A percentile compares a stretch with the other conserved stretches of the same genome.
Evolutionary conservation across 2,329 filamentous ascomycete species (phyloP).

Genomic region (Harringtonia lauricola): DNA sequence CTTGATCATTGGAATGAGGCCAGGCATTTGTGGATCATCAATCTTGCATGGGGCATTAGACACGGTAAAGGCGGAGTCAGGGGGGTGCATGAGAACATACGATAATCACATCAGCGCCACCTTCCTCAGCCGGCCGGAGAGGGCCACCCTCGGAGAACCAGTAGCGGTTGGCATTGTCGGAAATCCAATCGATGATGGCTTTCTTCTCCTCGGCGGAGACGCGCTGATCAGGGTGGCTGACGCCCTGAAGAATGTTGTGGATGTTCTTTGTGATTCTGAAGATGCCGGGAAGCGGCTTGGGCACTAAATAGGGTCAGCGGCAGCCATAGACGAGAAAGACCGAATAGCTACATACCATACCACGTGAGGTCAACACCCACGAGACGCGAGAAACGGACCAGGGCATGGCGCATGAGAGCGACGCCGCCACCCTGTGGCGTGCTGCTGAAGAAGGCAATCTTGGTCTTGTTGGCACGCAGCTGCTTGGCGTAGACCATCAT

Average conservation of each 20-base stretch:
- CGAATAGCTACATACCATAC: slow-evolving; percentile 41
- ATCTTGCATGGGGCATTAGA: slow-evolving; percentile 32
- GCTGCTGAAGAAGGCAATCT: slow-evolving; percentile 68
- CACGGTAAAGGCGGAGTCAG: neutral
- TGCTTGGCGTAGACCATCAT: slow-evolving; percentile 51
- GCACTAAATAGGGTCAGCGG: slow-evolving; percentile 35
- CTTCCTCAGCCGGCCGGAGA: slow-evolving; percentile 50
- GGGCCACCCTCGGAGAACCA: slow-evolving; percentile 62
- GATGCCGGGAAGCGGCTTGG: slow-evolving; percentile 67
- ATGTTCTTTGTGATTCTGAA: slow-evolving; percentile 81
- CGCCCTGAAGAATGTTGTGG: slow-evolving; percentile 80
- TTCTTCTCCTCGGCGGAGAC: slow-evolving; percentile 50
- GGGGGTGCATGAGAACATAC: slow-evolving; percentile 23
- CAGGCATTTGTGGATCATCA: slow-evolving; percentile 79
- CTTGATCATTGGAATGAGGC: slow-evolving; percentile 66
- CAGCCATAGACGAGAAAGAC: neutral
- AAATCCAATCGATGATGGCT: slow-evolving; percentile 60
- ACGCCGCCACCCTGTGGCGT: slow-evolving; percentile 78
- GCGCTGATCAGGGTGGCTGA: slow-evolving; percentile 53
- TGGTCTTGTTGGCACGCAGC: slow-evolving; percentile 52
- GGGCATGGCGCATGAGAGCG: slow-evolving; percentile 68
- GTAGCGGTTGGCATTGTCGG: slow-evolving; percentile 61
- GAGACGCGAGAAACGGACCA: slow-evolving; percentile 59
- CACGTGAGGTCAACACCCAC: slow-evolving; percentile 61
- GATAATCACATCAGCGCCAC: slow-evolving; percentile 66